Evolutionary conservation across 2,329 filamentous ascomycete genomes (phyloP).

Genomic region (Fusarium sp.): DNA sequence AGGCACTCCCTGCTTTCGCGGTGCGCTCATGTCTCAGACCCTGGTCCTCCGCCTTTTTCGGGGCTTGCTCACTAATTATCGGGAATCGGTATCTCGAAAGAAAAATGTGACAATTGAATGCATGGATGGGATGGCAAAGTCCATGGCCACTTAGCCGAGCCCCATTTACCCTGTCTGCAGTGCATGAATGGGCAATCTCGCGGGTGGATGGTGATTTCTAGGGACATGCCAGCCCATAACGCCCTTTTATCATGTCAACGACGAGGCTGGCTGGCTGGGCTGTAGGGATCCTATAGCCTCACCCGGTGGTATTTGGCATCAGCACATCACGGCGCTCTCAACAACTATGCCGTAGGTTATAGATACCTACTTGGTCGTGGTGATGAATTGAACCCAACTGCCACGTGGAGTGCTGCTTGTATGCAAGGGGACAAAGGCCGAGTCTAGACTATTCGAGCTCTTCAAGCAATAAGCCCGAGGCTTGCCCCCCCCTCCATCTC

Average conservation of each 20-base stretch:
- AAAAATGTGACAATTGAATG: not conserved
- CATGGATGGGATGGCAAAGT: not conserved
- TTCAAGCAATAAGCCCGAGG: constrained; percentile 3
- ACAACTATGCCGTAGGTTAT: not conserved
- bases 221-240: constrained; percentile 6
- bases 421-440: constrained; percentile 34
- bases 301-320: too few species aligned
- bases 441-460: constrained; percentile 21
- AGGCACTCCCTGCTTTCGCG: constrained; percentile 17
- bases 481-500: not conserved
- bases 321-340: not conserved
- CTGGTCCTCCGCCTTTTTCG: not conserved
- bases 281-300: too few species aligned
- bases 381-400: constrained; percentile 8
- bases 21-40: constrained; percentile 34
- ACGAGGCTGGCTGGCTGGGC: not conserved
- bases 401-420: constrained; percentile 38
- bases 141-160: constrained; percentile 1
- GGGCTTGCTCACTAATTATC: not conserved
- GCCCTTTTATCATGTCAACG: not conserved
- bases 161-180: not conserved
- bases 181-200: constrained; percentile 7
- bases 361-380: not conserved
- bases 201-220: not conserved
- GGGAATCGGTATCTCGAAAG: not conserved